Evolutionary conservation across 2,329 filamentous ascomycete genomes (phyloP), one percentile per base, ranked within the genome.

Genomic region (Pyrenophora seminiperda): DNA sequence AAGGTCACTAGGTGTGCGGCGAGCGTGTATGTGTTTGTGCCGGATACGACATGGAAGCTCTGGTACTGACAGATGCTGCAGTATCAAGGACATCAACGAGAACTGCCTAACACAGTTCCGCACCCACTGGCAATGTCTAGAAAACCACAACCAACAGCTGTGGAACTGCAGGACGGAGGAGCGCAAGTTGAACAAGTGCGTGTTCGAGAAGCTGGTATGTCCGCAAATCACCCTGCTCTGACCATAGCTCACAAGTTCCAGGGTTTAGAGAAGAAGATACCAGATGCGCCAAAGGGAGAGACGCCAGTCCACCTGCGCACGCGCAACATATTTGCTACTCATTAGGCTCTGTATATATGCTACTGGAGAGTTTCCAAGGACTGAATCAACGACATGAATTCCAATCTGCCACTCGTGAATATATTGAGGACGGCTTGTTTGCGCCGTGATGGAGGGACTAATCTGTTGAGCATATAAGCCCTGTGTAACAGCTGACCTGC

Each of bases 131-230:
- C 82, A 90, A 68, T 99, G 94, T 72, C 83, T 99, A 50, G 94
- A 99, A 71, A 88, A 96, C 79, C 92, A 95, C 80, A 99, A 99
- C 81, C 94, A 99, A 72, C 90, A 96, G 77, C 80, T 97, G 53
- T 99, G 91, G 89, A 91, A 97, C 71, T 99, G 94, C 80, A 85
- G 94, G 66, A 86, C 86, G 68, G 81, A 83, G 58, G 94, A 99
- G 81, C 87, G 90, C 84, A 87, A 87, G 72, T 80, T 99, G 67
- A 99, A 97, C 82, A 88, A 87, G 78, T 99, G 94, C 76, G 92
- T 97, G 40, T 97, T 89, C 72, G 88, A 97, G 62, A 97, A 97
- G 74, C 77, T 99, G 79, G 94, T 99, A 81, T 56, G 89, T 81
- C 9, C 27, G 30, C 1, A n/a, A 39, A n/a, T 37, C 24, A 33